A percentile compares a stretch with the other conserved stretches of the same genome.
Conservation (phyloP, 2,329 filamentous ascomycete species). For the Cladosporium sp. region DNA sequence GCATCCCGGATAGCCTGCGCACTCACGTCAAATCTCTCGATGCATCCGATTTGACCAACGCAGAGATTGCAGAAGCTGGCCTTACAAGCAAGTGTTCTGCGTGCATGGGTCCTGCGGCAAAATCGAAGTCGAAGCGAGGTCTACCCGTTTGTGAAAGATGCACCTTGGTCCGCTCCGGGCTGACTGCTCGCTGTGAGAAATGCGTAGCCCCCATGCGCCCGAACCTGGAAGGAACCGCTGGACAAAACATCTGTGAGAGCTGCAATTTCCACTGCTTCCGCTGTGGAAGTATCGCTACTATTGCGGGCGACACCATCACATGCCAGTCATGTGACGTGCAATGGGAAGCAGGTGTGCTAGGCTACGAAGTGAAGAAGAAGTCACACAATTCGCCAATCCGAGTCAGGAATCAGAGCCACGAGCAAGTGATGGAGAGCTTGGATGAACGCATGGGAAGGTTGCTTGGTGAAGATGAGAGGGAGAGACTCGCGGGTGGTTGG, state of each 20-base stretch:
- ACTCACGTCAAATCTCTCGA: conserved; percentile 13
- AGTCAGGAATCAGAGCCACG: not conserved
- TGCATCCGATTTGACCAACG: conserved; percentile 21
- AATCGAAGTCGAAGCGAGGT: not conserved
- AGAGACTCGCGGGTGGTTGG: conserved; percentile 9
- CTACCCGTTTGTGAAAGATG: conserved; percentile 20
- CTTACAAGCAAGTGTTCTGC: conserved; percentile 38
- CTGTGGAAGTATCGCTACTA: conserved; percentile 33
- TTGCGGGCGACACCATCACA: conserved; percentile 28
- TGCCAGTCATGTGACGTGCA: conserved; percentile 37
- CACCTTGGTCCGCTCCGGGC: conserved; percentile 6
- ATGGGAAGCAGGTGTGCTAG: conserved; percentile 42
- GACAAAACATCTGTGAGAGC: conserved; percentile 39
- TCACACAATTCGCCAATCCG: too few species aligned
- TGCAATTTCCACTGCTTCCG: conserved; percentile 46
- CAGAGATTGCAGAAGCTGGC: conserved; percentile 22
- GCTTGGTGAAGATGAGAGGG: conserved; percentile 13
- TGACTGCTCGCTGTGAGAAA: conserved; percentile 20
- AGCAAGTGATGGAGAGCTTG: conserved; percentile 11
- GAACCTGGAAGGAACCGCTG: not conserved
- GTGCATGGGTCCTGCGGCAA: conserved; percentile 36
- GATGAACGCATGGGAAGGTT: conserved; percentile 9
- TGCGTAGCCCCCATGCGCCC: conserved; percentile 27
- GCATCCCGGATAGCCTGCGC: conserved; percentile 44
- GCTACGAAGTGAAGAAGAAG: conserved; percentile 35